A percentile compares a stretch with the other conserved stretches of the same genome.
phyloP scores from a whole-genome alignment of 2,329 filamentous ascomycete genomes.

The Anisogramma anomala region DNA sequence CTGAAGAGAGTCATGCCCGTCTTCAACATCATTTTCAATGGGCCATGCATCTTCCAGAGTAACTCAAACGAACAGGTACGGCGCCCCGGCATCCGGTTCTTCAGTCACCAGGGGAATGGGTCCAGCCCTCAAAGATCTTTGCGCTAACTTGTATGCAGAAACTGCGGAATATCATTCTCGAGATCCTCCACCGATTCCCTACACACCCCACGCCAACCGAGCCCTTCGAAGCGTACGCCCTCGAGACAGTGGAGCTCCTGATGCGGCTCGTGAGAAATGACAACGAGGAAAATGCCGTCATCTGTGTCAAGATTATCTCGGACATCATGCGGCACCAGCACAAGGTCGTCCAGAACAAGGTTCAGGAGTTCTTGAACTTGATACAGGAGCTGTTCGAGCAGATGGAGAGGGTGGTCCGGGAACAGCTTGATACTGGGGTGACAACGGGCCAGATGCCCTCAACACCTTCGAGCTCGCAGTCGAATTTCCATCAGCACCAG shows the following conservation, averaged over 20 bases:
- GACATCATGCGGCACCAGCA: constrained; percentile 90
- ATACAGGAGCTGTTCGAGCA: constrained; percentile 94
- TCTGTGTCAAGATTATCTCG: constrained; percentile 96
- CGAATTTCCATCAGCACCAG: constrained; percentile 54
- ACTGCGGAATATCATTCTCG: constrained; percentile 83
- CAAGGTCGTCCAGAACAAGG: constrained; percentile 64
- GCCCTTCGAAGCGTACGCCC: constrained; percentile 76
- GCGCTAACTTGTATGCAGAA: constrained; percentile 40
- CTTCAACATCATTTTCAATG: constrained; percentile 74
- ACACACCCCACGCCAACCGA: constrained; percentile 62
- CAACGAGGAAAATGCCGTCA: constrained; percentile 97
- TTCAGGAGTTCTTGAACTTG: constrained; percentile 79
- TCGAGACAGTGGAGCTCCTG: constrained; percentile 78
- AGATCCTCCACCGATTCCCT: constrained; percentile 80
- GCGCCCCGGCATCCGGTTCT: constrained; percentile 5
- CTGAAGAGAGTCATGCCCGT: constrained; percentile 81
- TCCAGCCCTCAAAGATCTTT: not conserved
- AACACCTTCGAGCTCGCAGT: constrained; percentile 52
- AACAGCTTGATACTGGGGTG: constrained; percentile 77
- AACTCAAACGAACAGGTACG: constrained; percentile 78
- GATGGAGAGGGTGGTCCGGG: constrained; percentile 87
- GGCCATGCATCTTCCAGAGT: constrained; percentile 81
- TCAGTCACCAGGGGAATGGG: too few relatives aligned
- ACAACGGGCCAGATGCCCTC: constrained; percentile 47
- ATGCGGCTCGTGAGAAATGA: constrained; percentile 82